Evolutionary conservation across 352 stramenopile genomes (phyloP), one percentile per base, ranked within the genome.

Genomic region (Globisporangium nunn): DNA sequence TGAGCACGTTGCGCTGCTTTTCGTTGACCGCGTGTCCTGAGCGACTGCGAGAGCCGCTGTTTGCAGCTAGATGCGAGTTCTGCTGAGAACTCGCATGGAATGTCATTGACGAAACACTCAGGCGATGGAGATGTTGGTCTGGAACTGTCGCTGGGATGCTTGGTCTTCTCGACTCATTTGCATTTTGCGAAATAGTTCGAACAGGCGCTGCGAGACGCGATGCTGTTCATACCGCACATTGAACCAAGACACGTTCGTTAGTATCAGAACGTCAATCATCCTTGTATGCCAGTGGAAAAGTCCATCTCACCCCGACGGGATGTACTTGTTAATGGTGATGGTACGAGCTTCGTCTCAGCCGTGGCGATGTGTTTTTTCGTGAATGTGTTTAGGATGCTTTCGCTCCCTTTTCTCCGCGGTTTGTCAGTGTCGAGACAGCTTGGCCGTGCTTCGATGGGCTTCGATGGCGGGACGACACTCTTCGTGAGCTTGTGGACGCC

Each of bases 1-100:
- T 82, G 47, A 88, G 69, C 55, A 88, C 74, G 33, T 83, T 87
- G 35, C 68, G 70, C 58, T 90, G 77, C 58, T 87, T 88, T 46
- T 74, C 63, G 46, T 84, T 75, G 52, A 86, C 53, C 10, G 50
- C 4, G 29, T 60, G 41, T 4, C 35, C 37, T 11, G 52, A 8
- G 53, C 55, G 11, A 41, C 40, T 46, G 31, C 23, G 29, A 12
- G 17, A 3, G 4, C 31, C n/a, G 43, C 2, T 29, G 17, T 6
- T 14, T 48, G 54, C 0, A 33, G 10, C n/a, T 10, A 33, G 50
- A 14, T 37, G 44, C 12, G 37, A n/a, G 4, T 41, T 30, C n/a
- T 51, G 33, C 1, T 0, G 10, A 7, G 48, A 12, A 23, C 31
- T 30, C 30, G 28, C 15, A 17, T 12, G 17, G 1, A n/a, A 23